phyloP scores from a whole-genome alignment of 2,329 filamentous ascomycete species.

The Hymenoscyphus scutula region DNA sequence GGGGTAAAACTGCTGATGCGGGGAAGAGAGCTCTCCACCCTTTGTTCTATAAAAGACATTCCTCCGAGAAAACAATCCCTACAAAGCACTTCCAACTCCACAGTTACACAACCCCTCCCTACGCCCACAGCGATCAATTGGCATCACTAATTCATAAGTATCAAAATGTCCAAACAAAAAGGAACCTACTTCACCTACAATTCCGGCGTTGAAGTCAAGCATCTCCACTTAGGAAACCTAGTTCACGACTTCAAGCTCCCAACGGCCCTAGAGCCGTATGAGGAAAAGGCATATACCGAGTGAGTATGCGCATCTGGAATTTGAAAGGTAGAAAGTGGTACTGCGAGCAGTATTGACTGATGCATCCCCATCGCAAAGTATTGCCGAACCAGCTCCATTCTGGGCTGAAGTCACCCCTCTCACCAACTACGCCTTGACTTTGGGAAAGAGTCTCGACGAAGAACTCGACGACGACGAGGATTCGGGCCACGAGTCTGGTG shows the following conservation, averaged over 20 bases:
- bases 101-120: not conserved
- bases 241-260: slow-evolving; percentile 26
- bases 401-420: slow-evolving; percentile 22
- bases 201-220: slow-evolving; percentile 22
- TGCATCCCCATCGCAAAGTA: slow-evolving; percentile 9
- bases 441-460: slow-evolving; percentile 19
- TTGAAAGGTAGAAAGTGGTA: not conserved
- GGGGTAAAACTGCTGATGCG: slow-evolving; percentile 2
- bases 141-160: not conserved
- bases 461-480: slow-evolving; percentile 16
- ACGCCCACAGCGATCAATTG: not conserved
- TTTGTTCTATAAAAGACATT: slow-evolving; percentile 2
- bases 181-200: slow-evolving; percentile 27
- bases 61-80: not conserved
- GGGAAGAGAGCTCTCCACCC: not conserved
- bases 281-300: slow-evolving; percentile 27
- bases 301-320: slow-evolving; percentile 10
- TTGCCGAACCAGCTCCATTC: slow-evolving; percentile 19
- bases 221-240: slow-evolving; percentile 28
- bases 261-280: slow-evolving; percentile 22
- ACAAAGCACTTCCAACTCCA: not conserved
- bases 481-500: slow-evolving; percentile 15
- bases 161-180: slow-evolving; percentile 11
- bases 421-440: slow-evolving; percentile 26
- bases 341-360: not conserved